Base-by-base conservation (phyloP, 2,329 filamentous ascomycete species). In the Acephala macrosclerotiorum region DNA sequence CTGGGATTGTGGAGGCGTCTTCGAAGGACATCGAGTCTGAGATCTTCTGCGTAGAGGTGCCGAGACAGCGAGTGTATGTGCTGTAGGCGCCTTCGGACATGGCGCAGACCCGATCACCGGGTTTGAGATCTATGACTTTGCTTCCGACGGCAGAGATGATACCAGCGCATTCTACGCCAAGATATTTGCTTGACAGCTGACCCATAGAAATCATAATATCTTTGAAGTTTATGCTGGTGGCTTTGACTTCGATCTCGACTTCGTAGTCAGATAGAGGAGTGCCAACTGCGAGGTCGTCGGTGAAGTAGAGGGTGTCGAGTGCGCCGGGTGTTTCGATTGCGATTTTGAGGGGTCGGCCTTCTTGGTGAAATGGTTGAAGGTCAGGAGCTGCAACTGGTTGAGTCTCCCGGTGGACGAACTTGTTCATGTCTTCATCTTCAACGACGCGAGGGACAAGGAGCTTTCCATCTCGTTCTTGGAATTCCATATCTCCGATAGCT, bases 361-460 rank as follows among this genome's bases (percentile, higher is more conserved):
- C 35, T 58, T 75, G 73, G 0, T 76, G 74, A 67, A 85, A 86
- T 1, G 77, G 74, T 6, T 78, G 77, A 0, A 78, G 73, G 63
- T 81, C 78, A 4, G 80, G 71, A 2, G 74, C 72, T 3, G 76
- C 72, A 9, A 75, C 76, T 0, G 77, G 75, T 60, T 80, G 79
- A 1, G 79, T 82, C 67, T 81, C 77, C 18, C 78, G 76, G 67
- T 83, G 78, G 14, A 84, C 80, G 12, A 79, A 76, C 22, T 79
- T 78, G 68, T 72, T 70, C 65, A 71, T 70, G 8, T 78, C 75
- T 0, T 71, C 69, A 61, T 75, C 70, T 11, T 72, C 57, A 7
- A 72, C 42, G 7, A 72, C 58, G 6, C 71, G 66, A 3, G 73
- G 71, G 4, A 72, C 66, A 8, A 68, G 49, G 33, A 75, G 64